Conservation (phyloP, 2,329 filamentous ascomycete species). For the Rhinocladiella similis region DNA sequence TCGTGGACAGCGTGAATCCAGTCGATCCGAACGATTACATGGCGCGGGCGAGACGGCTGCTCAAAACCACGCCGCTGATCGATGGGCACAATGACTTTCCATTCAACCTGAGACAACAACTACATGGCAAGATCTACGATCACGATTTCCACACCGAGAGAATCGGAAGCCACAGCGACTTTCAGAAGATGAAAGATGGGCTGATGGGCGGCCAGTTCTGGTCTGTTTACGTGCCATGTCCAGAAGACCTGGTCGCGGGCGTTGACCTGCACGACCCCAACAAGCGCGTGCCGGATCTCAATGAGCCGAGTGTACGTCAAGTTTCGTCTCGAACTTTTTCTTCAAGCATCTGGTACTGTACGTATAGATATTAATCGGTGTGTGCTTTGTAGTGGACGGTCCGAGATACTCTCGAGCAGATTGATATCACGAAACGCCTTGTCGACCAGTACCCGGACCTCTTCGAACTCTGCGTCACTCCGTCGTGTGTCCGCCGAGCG, state of each 20-base stretch:
- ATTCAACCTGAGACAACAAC: conserved; percentile 31
- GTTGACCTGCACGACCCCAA: conserved; percentile 11
- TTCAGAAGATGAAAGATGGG: conserved; percentile 31
- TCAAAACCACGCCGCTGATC: conserved; percentile 32
- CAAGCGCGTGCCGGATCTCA: conserved; percentile 10
- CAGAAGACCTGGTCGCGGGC: conserved; percentile 6
- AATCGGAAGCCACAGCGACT: conserved; percentile 32
- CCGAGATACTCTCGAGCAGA: conserved; percentile 33
- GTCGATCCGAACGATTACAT: conserved; percentile 11
- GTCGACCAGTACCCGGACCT: conserved; percentile 29
- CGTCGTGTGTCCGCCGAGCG: conserved; percentile 27
- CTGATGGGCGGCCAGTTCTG: conserved; percentile 35
- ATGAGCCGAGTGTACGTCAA: conserved; percentile 26
- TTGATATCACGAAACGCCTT: conserved; percentile 32
- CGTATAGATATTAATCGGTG: no score
- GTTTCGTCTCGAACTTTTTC: no score
- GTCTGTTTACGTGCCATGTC: conserved; percentile 34
- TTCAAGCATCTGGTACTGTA: no score
- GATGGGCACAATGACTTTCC: conserved; percentile 39
- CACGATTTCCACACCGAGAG: background rate
- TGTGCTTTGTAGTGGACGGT: conserved; percentile 25
- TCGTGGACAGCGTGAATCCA: conserved; percentile 46
- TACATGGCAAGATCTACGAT: conserved; percentile 33
- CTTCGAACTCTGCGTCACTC: conserved; percentile 28
- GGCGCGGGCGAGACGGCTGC: conserved; percentile 20